phyloP scores from a whole-genome alignment of 371 early-diverging fungal species.

The Mortierella sp. region DNA sequence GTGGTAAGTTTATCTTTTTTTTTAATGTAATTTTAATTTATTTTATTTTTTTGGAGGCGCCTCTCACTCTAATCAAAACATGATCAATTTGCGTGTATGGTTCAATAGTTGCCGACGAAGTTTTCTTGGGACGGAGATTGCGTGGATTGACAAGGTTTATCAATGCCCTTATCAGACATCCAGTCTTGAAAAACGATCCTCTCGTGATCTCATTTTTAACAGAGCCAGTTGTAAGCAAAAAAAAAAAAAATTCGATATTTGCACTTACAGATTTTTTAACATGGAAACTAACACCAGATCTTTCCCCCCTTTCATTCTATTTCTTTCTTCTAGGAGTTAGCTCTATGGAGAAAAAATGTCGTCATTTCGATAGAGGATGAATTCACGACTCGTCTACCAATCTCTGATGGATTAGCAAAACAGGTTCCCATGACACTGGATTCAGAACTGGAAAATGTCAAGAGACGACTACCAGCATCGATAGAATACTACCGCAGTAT shows the following conservation, averaged over 20 bases:
- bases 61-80: too few relatives aligned
- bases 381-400: constrained; percentile 47
- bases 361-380: constrained; percentile 60
- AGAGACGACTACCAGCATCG: constrained; percentile 62
- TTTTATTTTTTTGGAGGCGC: not conserved
- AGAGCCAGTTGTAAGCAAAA: constrained; percentile 69
- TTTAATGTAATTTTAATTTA: too few relatives aligned
- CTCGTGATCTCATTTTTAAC: constrained; percentile 74
- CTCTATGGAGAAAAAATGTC: constrained; percentile 60
- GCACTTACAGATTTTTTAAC: not conserved
- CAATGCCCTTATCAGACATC: constrained; percentile 82
- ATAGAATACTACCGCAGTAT: constrained; percentile 75
- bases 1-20: constrained; percentile 56
- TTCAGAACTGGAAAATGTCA: constrained; percentile 64
- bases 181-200: constrained; percentile 75
- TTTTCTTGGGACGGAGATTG: constrained; percentile 79
- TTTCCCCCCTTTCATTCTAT: not conserved
- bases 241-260: too few relatives aligned
- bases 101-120: constrained; percentile 66
- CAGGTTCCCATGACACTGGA: constrained; percentile 56
- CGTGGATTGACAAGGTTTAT: constrained; percentile 81
- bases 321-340: constrained; percentile 25
- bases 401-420: constrained; percentile 22
- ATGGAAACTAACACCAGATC: too few relatives aligned
- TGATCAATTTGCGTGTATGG: too few relatives aligned